A percentile compares a stretch with the other conserved stretches of the same genome.
Conservation (phyloP, 306 rosid species). For the Cucurbita argyrosperma region DNA sequence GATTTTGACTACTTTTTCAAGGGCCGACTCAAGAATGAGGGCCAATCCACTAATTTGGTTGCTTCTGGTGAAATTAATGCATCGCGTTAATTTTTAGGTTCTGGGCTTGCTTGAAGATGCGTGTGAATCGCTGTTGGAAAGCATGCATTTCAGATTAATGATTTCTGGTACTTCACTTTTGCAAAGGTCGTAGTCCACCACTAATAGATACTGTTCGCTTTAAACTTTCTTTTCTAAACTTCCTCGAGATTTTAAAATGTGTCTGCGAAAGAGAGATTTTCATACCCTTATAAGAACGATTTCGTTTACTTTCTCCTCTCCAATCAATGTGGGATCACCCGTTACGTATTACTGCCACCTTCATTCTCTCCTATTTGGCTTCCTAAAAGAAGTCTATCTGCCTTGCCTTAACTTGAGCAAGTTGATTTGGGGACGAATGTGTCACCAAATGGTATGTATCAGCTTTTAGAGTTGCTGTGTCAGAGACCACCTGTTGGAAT, state of each 20-base stretch:
- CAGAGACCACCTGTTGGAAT: neutral
- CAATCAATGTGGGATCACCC: too few species aligned
- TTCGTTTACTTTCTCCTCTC: too few species aligned
- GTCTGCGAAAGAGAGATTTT: too few species aligned
- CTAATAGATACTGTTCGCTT: too few species aligned
- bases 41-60: slow-evolving; percentile 2
- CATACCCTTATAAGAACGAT: too few species aligned
- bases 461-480: neutral
- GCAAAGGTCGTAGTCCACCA: too few species aligned
- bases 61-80: neutral
- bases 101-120: slow-evolving; percentile 94
- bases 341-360: too few species aligned
- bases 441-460: neutral
- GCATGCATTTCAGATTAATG: neutral
- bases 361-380: neutral
- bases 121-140: slow-evolving; percentile 37
- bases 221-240: too few species aligned
- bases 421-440: neutral
- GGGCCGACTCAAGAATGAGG: slow-evolving; percentile 97
- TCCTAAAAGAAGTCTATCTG: neutral
- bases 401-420: neutral
- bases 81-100: slow-evolving; percentile 36
- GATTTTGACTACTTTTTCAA: slow-evolving; percentile 15
- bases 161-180: too few species aligned
- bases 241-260: too few species aligned